Evolutionary conservation across 306 rosid genomes (phyloP), one percentile per base, ranked within the genome.

Genomic region (Rubus idaeus): DNA sequence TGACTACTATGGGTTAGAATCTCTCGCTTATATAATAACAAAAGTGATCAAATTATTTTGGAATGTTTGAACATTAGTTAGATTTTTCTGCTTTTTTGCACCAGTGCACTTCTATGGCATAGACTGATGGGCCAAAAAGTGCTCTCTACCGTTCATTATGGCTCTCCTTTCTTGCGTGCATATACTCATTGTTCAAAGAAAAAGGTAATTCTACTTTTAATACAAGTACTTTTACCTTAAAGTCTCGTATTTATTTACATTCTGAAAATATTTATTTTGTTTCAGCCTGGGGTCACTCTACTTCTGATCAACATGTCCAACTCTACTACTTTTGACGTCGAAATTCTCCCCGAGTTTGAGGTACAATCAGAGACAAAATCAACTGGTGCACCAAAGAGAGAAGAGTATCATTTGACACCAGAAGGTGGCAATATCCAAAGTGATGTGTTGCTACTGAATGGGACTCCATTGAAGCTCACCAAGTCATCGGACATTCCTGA

Each of bases 321-420:
- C 26, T 83, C 90, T 4, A 85, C 91, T 0, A 14, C 73, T 6
- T 85, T 76, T 56, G 71, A 82, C 14, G 84, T 88, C 0, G 65
- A 77, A 0, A 68, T 83, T 6, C 42, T n/a, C 37, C 60, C 61
- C 18, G 91, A 88, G 72, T 79, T 40, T 39, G 55, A 57, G 9
- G 66, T 13, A 5, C 68, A 35, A 62, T 35, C 41, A 0, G 68
- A 6, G 8, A 18, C 20, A 42, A 44, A 13, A 23, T 5, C 50
- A 50, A 17, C 47, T 21, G 14, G 13, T 40, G 69, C 8, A 46
- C 5, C 39, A 16, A 68, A 8, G 64, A 87, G 87, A 52, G 89
- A 91, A 79, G 95, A 88, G 82, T 90, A 87, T 62, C 93, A 91
- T 83, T 79, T 88, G 73, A 91, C 84, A 0, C 89, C 97, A 0